phyloP scores from a whole-genome alignment of 2,329 filamentous ascomycete genomes.

The Aspergillus nomiae region DNA sequence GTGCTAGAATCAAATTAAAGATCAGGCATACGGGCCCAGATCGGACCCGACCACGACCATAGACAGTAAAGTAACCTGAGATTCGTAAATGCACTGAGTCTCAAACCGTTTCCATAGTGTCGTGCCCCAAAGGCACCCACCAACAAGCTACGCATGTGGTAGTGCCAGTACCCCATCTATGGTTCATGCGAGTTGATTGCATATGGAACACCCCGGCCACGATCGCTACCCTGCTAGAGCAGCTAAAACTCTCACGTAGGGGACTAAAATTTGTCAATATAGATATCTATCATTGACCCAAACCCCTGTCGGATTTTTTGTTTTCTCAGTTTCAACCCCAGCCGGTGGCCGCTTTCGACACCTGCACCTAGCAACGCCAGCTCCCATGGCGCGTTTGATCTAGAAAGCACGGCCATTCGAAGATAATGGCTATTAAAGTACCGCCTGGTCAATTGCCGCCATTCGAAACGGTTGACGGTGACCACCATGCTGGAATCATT shows the following conservation, averaged over 20 bases:
- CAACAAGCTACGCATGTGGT: neutral
- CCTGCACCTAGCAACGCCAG: too few species aligned
- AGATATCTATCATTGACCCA: neutral
- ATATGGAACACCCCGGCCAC: neutral
- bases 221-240: neutral
- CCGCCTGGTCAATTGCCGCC: slow-evolving; percentile 22
- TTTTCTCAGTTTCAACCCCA: neutral
- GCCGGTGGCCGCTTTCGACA: neutral
- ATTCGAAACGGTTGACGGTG: slow-evolving; percentile 27
- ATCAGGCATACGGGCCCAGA: neutral
- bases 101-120: neutral
- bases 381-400: neutral
- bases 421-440: slow-evolving; percentile 13
- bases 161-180: neutral
- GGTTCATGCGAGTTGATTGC: slow-evolving; percentile 1
- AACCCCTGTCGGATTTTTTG: neutral
- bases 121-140: neutral
- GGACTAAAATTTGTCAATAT: too few species aligned
- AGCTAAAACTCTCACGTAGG: neutral
- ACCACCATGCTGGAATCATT: slow-evolving; percentile 34
- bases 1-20: neutral
- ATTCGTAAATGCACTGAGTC: neutral
- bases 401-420: neutral
- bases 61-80: neutral
- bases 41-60: neutral